These are phyloP conservation scores for Apiotrichum veenhuisii DNA, from an alignment of 1,284 basidiomycete genomes.

Conservation along the genomic window DNA sequence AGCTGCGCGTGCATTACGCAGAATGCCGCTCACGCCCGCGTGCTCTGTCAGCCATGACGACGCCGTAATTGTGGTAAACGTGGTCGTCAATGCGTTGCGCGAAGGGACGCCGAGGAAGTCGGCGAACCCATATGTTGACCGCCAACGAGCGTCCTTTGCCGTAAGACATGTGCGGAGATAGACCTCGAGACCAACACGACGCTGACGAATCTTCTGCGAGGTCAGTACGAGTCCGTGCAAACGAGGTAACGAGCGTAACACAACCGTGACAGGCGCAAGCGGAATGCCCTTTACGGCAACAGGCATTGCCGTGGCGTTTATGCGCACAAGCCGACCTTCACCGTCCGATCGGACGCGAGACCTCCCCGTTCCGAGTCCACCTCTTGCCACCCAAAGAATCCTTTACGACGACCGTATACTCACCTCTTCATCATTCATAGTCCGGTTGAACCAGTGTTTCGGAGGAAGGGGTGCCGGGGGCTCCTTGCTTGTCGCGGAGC, in stretches of 20 bases:
- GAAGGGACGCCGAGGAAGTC: conserved; percentile 78
- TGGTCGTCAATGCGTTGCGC: conserved; percentile 17
- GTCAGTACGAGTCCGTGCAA: conserved; percentile 3
- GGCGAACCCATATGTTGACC: conserved; percentile 71
- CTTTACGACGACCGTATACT: conserved; percentile 4
- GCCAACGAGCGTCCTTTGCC: conserved; percentile 75
- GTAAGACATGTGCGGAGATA: conserved; percentile 82
- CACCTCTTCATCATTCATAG: conserved; percentile 47
- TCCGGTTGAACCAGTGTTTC: conserved; percentile 61
- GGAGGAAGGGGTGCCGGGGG: conserved; percentile 75
- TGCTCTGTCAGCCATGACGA: conserved; percentile 81
- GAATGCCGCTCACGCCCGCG: conserved; percentile 64
- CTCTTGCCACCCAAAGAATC: too few relatives aligned
- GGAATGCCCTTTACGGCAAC: too few relatives aligned
- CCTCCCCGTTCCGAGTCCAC: too few relatives aligned
- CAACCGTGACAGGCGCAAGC: too few relatives aligned
- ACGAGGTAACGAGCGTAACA: background rate
- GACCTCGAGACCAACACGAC: conserved; percentile 69
- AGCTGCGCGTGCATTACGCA: conserved; percentile 74
- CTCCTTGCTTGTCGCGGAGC: conserved; percentile 62
- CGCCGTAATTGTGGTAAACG: conserved; percentile 59
- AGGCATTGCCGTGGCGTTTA: too few relatives aligned
- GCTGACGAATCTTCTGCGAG: conserved; percentile 62
- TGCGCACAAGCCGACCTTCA: too few relatives aligned
- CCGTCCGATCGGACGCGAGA: too few relatives aligned